Conservation (phyloP, 2,329 filamentous ascomycete genomes). For the Lasiodiplodia hormozganensis region DNA sequence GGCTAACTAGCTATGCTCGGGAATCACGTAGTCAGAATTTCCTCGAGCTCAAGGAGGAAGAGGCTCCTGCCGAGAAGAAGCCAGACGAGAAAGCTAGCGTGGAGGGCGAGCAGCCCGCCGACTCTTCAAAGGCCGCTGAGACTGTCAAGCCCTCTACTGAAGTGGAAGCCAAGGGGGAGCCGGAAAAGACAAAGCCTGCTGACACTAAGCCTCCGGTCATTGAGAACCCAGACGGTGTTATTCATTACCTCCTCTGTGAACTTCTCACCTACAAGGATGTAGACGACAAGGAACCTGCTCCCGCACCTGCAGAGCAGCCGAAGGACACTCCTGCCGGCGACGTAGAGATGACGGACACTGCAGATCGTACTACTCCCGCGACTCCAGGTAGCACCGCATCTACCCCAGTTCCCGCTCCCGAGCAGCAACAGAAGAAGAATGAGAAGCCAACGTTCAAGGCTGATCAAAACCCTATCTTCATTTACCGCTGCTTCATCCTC, state of each 20-base stretch:
- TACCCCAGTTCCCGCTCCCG: slow-evolving; percentile 47
- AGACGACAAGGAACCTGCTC: slow-evolving; percentile 75
- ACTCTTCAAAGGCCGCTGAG: slow-evolving; percentile 19
- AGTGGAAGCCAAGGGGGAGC: slow-evolving; percentile 60
- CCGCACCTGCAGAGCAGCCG: slow-evolving; percentile 52
- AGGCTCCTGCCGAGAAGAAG: slow-evolving; percentile 35
- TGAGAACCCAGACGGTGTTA: slow-evolving; percentile 91
- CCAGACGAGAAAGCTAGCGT: neutral
- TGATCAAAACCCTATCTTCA: slow-evolving; percentile 93
- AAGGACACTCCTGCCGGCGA: slow-evolving; percentile 47
- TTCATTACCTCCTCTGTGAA: slow-evolving; percentile 93
- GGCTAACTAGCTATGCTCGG: slow-evolving; percentile 69
- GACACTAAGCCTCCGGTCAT: slow-evolving; percentile 84
- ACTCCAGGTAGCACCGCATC: slow-evolving; percentile 33
- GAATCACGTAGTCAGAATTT: slow-evolving; percentile 54
- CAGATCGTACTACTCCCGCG: slow-evolving; percentile 34
- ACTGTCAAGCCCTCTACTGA: slow-evolving; percentile 44
- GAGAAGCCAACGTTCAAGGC: slow-evolving; percentile 83
- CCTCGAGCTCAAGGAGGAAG: slow-evolving; percentile 60
- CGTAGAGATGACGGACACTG: slow-evolving; percentile 56
- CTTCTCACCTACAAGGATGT: slow-evolving; percentile 91
- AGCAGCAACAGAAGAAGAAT: slow-evolving; percentile 58
- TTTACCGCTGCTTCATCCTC: slow-evolving; percentile 94
- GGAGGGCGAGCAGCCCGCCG: slow-evolving; percentile 44
- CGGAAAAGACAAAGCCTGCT: slow-evolving; percentile 68